A percentile compares a stretch with the other conserved stretches of the same genome.
Evolutionary conservation across 306 rosid species (phyloP).

Genomic region (Begonia peltatifolia): DNA sequence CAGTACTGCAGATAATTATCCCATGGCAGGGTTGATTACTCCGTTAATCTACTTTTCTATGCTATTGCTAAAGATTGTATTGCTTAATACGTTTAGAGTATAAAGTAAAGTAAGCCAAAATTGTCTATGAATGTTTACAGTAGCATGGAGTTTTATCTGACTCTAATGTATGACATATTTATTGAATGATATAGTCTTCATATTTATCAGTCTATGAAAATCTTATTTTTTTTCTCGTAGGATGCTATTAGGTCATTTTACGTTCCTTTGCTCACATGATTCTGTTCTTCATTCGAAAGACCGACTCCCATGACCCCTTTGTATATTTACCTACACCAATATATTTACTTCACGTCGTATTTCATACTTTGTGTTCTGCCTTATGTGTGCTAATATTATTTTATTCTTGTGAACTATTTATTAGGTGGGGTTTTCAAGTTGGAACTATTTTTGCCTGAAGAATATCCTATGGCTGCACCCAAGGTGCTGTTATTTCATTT

Average conservation of each 20-base stretch:
- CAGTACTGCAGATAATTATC: too few species aligned
- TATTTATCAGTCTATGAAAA: not conserved
- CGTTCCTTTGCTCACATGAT: not conserved
- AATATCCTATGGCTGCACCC: conserved; percentile 99
- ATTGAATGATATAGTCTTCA: not conserved
- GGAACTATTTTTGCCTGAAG: conserved; percentile 94
- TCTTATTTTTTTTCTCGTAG: not conserved
- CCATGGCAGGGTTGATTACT: too few species aligned
- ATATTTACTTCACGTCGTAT: too few species aligned
- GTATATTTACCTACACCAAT: too few species aligned
- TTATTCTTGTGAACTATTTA: conserved; percentile 7
- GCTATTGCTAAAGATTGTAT: too few species aligned
- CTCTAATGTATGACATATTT: not conserved
- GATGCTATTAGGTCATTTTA: not conserved
- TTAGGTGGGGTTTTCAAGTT: conserved; percentile 94
- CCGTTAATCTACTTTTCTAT: too few species aligned
- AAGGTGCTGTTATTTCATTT: conserved; percentile 39
- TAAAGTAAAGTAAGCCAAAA: too few species aligned
- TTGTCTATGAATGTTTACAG: too few species aligned
- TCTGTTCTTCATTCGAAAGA: not conserved
- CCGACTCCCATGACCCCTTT: not conserved
- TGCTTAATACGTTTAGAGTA: too few species aligned
- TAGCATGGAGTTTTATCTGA: too few species aligned
- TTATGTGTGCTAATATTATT: conserved; percentile 1
- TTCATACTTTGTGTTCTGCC: not conserved